A percentile compares a stretch with the other conserved stretches of the same genome.
These are phyloP conservation scores for Ulmus americana DNA, from an alignment of 331 rosid genomes.

Conservation along the genomic window DNA sequence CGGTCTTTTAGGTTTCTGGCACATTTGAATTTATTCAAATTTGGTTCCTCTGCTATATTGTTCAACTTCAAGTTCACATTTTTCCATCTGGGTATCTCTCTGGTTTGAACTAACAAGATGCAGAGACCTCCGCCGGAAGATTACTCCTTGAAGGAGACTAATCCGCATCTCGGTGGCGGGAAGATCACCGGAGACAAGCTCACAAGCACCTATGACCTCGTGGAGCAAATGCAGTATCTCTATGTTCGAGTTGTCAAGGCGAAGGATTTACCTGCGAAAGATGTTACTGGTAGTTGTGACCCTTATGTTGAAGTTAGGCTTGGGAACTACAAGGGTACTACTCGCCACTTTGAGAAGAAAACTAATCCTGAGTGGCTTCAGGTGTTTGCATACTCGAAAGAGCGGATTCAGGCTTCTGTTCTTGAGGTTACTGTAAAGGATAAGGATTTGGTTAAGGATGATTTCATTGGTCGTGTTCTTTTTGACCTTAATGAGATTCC, in stretches of 20 bases:
- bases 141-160: slow-evolving; percentile 87
- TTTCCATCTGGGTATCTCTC: slow-evolving; percentile 21
- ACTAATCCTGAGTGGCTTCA: slow-evolving; percentile 89
- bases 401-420: slow-evolving; percentile 70
- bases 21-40: slow-evolving; percentile 37
- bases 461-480: slow-evolving; percentile 66
- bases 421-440: slow-evolving; percentile 92
- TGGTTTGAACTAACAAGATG: slow-evolving; percentile 46
- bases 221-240: slow-evolving; percentile 99
- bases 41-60: slow-evolving; percentile 9
- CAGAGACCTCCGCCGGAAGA: slow-evolving; percentile 92
- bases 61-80: slow-evolving; percentile 22
- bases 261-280: slow-evolving; percentile 71
- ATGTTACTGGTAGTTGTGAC: slow-evolving; percentile 89
- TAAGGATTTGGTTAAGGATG: slow-evolving; percentile 85
- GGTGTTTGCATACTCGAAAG: slow-evolving; percentile 87
- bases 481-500: slow-evolving; percentile 87
- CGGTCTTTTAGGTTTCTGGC: slow-evolving; percentile 46
- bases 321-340: slow-evolving; percentile 90
- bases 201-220: slow-evolving; percentile 92
- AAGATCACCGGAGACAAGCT: slow-evolving; percentile 83
- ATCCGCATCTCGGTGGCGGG: slow-evolving; percentile 95
- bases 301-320: slow-evolving; percentile 85
- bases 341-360: slow-evolving; percentile 93
- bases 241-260: slow-evolving; percentile 93